phyloP scores from a whole-genome alignment of 169 alveolate species.

The Plasmodium yoelii region DNA sequence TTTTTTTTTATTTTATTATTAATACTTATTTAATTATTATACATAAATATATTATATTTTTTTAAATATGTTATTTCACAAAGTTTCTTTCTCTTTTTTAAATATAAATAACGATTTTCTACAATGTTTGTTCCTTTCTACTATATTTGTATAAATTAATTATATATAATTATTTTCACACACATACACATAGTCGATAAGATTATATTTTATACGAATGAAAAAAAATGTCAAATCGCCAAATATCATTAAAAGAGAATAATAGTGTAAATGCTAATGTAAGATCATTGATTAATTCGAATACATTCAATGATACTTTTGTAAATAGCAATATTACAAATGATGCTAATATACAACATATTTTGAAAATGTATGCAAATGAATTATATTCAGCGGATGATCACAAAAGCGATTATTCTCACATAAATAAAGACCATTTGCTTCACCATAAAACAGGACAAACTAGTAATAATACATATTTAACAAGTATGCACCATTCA shows the following conservation, averaged over 20 bases:
- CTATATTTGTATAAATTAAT: not conserved
- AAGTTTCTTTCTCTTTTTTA: not conserved
- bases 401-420: constrained; percentile 46
- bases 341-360: constrained; percentile 15
- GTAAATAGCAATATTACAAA: constrained; percentile 41
- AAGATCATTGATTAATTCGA: constrained; percentile 20
- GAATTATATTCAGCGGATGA: constrained; percentile 65
- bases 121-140: constrained; percentile 2
- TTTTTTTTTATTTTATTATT: not conserved
- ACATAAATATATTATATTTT: not conserved
- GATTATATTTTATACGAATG: too few species aligned
- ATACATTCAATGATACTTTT: constrained; percentile 42
- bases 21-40: not conserved
- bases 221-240: constrained; percentile 26
- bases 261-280: not conserved
- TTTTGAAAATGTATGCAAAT: constrained; percentile 57
- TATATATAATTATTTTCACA: not conserved
- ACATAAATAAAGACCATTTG: constrained; percentile 42
- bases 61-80: not conserved
- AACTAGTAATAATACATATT: constrained; percentile 40
- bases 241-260: constrained; percentile 15
- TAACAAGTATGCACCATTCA: constrained; percentile 42
- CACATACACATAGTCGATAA: too few species aligned
- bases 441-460: constrained; percentile 35
- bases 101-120: not conserved